These are phyloP conservation scores for Lepiota venenata DNA, from an alignment of 768 basidiomycete species.

Conservation along the genomic window DNA sequence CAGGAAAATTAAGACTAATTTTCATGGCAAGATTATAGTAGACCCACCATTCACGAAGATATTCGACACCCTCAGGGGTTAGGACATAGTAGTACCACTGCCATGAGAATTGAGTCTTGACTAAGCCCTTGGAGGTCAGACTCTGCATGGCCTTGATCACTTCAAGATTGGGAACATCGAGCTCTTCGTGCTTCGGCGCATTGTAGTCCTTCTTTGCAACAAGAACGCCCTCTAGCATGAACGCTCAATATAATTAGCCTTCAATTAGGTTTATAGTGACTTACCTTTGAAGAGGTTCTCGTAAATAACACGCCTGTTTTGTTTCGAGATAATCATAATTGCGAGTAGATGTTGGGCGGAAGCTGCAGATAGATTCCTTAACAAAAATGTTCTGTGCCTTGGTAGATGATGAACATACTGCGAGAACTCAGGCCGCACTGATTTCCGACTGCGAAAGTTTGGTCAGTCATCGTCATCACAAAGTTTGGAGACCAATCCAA, in stretches of 20 bases:
- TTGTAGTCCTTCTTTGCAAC: conserved; percentile 99
- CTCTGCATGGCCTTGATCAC: conserved; percentile 73
- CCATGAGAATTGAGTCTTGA: conserved; percentile 99
- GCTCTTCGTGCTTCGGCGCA: conserved; percentile 93
- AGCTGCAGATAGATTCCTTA: conserved; percentile 19
- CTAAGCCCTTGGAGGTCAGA: conserved; percentile 72
- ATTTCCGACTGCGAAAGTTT: conserved; percentile 29
- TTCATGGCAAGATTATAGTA: not conserved
- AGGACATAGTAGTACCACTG: conserved; percentile 98
- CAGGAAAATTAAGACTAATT: not conserved
- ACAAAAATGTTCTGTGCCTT: not conserved
- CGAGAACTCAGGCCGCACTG: conserved; percentile 35
- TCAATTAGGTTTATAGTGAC: conserved; percentile 21
- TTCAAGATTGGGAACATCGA: conserved; percentile 66
- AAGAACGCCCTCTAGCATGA: conserved; percentile 87
- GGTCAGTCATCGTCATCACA: conserved; percentile 35
- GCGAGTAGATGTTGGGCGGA: conserved; percentile 29
- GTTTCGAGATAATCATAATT: conserved; percentile 96
- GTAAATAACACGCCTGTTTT: conserved; percentile 94
- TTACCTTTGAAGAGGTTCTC: conserved; percentile 99
- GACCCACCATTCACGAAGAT: conserved; percentile 83
- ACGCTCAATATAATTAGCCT: not conserved
- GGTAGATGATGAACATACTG: conserved; percentile 28
- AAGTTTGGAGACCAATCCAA: conserved; percentile 32
- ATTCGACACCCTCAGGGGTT: conserved; percentile 96